Evolutionary conservation across 495 filamentous ascomycete species (phyloP).

Genomic region (Cryomyces minteri): DNA sequence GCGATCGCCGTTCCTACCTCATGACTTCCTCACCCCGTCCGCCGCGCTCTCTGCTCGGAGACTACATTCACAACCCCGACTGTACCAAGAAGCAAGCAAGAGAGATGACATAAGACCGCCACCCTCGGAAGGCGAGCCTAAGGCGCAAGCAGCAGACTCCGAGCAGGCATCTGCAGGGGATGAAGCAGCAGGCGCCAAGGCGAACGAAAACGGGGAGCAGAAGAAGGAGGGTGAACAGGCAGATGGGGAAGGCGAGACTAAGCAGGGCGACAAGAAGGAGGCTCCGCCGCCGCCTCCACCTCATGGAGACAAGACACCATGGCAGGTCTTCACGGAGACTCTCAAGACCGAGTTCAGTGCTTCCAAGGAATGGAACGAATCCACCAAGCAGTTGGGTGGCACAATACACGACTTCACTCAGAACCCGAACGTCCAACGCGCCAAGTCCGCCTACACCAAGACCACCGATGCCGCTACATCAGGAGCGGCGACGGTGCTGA

Average conservation of each 20-base stretch:
- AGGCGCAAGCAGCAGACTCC: constrained; percentile 22
- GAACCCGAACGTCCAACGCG: constrained; percentile 76
- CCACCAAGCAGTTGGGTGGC: constrained; percentile 79
- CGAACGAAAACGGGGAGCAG: constrained; percentile 1
- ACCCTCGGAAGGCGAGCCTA: constrained; percentile 2
- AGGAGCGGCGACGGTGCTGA: constrained; percentile 58
- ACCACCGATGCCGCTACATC: constrained; percentile 59
- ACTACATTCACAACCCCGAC: constrained; percentile 9
- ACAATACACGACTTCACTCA: constrained; percentile 84
- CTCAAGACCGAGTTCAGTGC: constrained; percentile 83
- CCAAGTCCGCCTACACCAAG: constrained; percentile 66
- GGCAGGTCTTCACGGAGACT: constrained; percentile 96
- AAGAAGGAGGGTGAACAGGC: constrained; percentile 16
- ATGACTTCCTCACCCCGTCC: constrained; percentile 12
- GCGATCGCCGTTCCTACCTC: constrained; percentile 14
- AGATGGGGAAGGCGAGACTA: constrained; percentile 26
- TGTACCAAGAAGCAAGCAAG: constrained; percentile 4
- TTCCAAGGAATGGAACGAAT: constrained; percentile 98
- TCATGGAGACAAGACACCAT: constrained; percentile 92
- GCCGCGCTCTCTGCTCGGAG: constrained; percentile 7
- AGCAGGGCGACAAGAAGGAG: constrained; percentile 39
- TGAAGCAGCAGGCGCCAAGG: constrained; percentile 18
- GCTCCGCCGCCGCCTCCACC: constrained; percentile 67
- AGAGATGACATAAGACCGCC: constrained; percentile 10
- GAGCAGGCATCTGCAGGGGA: constrained; percentile 20